Evolutionary conservation across 2,329 filamentous ascomycete genomes (phyloP), one percentile per base, ranked within the genome.

Genomic region (Stemphylium vesicarium): DNA sequence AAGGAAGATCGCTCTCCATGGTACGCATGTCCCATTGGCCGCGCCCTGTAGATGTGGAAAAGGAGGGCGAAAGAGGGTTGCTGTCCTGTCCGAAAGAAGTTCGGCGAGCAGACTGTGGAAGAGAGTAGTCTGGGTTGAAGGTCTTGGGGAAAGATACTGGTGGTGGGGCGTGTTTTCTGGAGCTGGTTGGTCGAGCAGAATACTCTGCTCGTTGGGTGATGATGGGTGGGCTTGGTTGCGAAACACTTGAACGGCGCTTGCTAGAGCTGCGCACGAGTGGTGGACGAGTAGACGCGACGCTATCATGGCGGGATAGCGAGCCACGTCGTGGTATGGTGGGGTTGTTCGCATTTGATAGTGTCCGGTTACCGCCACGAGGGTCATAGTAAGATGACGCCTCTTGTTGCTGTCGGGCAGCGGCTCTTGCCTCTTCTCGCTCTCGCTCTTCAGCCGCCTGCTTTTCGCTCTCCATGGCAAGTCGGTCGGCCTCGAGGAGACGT

Each of bases 11-110:
- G 4, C 59, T 53, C 4, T 52, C 56, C 50, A 68, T 33, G 26
- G 48, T 57, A 26, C 66, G 69, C 4, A 54, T 33, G 15, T 72
- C 69, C 70, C 70, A 73, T 0, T 66, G 60, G 16, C 67, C 68
- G 7, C 36, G 55, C 8, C 55, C 18, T 24, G 57, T 53, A 8
- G 64, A 61, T 13, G 53, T 44, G n/a, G 47, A 42, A 4, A 37
- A 26, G 6, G 46, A 9, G 31, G 29, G 38, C 7, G 20, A 40
- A 18, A 42, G 42, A 11, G 47, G 47, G n/a, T 40, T 12, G 31
- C 59, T 59, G 2, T 65, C 64, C n/a, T 50, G 55, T 7, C 58
- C 40, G 13, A 59, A 62, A 1, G 65, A 68, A 7, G 64, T 48
- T 15, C 64, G 63, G 12, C 66, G 65, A 2, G 68, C 61, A 10